Evolutionary conservation across 73 alveolate species (phyloP).

Genomic region (Symbiodinium natans): DNA sequence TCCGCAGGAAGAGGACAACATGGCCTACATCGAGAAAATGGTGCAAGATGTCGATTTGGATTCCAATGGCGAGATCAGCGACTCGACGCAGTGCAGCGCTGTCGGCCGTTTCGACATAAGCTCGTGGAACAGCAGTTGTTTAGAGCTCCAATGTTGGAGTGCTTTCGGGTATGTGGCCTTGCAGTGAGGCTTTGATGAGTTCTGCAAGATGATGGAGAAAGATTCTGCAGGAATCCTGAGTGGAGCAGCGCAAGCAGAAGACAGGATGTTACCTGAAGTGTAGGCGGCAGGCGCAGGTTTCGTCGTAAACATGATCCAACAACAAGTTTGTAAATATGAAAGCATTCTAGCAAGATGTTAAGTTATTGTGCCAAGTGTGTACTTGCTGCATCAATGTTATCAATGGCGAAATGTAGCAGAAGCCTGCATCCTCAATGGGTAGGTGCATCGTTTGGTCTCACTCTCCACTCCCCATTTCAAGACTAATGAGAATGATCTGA

Average conservation of each 20-base stretch:
- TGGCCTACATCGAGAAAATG: conserved; percentile 83
- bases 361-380: background rate
- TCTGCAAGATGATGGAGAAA: conserved; percentile 87
- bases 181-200: conserved; percentile 61
- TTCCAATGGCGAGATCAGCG: conserved; percentile 81
- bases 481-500: background rate
- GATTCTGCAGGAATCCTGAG: conserved; percentile 75
- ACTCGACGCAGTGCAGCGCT: background rate
- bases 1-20: conserved; percentile 69
- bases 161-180: background rate
- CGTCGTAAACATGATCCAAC: background rate
- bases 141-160: background rate
- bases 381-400: background rate
- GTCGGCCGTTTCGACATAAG: background rate
- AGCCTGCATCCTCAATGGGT: too few species aligned
- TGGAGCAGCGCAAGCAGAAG: conserved; percentile 56
- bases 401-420: background rate
- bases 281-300: background rate
- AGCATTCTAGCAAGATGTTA: background rate
- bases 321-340: background rate
- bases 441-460: background rate
- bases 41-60: conserved; percentile 80
- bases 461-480: background rate
- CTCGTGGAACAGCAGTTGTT: background rate
- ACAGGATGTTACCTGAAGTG: conserved; percentile 49